These are phyloP conservation scores for Tolypocladium sp. DNA, from an alignment of 2,329 filamentous ascomycete genomes.

Conservation along the genomic window DNA sequence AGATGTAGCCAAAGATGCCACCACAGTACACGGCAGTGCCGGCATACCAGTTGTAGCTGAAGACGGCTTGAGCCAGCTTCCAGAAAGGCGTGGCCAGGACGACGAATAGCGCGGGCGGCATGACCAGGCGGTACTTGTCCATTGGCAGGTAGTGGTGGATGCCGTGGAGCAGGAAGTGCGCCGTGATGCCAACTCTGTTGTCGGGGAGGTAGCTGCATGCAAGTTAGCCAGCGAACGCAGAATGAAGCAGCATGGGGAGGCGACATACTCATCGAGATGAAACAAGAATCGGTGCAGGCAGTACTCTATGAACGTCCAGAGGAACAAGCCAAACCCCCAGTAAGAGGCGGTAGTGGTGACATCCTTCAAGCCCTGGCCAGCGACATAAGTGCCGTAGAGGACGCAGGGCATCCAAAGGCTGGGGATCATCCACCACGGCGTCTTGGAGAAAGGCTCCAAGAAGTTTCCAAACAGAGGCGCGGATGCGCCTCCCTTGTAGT, in stretches of 20 bases:
- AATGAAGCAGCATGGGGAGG: not conserved
- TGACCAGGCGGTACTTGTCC: constrained; percentile 94
- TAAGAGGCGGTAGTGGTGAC: constrained; percentile 43
- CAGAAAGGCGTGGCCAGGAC: constrained; percentile 83
- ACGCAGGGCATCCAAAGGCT: constrained; percentile 77
- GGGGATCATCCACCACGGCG: constrained; percentile 88
- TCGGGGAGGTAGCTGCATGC: constrained; percentile 69
- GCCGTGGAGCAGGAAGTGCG: constrained; percentile 91
- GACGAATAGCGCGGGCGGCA: constrained; percentile 86
- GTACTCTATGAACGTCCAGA: constrained; percentile 93
- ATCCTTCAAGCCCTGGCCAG: constrained; percentile 50
- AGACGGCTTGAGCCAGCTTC: constrained; percentile 75
- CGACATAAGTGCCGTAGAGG: constrained; percentile 60
- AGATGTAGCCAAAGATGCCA: constrained; percentile 89
- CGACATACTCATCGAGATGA: constrained; percentile 77
- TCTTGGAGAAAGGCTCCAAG: constrained; percentile 92
- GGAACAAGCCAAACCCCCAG: constrained; percentile 59
- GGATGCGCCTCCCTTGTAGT: constrained; percentile 88
- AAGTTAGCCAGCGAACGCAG: constrained; percentile 17
- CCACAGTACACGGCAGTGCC: constrained; percentile 75
- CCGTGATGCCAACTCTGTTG: constrained; percentile 75
- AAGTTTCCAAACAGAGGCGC: constrained; percentile 97
- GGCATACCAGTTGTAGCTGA: constrained; percentile 78
- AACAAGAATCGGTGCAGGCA: constrained; percentile 82
- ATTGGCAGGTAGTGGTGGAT: constrained; percentile 99